Conservation (phyloP, 768 basidiomycete species). For the Melanogaster broomeanus region DNA sequence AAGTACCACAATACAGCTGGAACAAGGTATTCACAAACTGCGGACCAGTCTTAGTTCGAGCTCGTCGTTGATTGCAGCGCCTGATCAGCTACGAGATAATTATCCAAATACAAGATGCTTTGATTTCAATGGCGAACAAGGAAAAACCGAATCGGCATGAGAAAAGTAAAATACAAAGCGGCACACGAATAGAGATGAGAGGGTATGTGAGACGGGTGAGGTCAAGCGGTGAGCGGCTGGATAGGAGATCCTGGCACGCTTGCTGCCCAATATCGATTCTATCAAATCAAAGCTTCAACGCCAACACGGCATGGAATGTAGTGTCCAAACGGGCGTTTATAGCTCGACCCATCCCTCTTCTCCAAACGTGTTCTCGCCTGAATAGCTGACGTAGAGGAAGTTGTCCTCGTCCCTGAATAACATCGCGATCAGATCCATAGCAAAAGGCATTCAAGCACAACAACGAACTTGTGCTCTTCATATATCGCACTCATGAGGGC, state of each 20-base stretch:
- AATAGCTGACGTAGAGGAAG: conserved; percentile 98
- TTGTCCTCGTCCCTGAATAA: conserved; percentile 90
- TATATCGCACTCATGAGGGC: conserved; percentile 99
- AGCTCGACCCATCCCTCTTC: conserved; percentile 33
- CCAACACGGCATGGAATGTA: conserved; percentile 23
- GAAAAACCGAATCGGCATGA: conserved; percentile 9
- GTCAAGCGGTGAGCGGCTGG: conserved; percentile 8
- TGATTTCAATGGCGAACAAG: conserved; percentile 18
- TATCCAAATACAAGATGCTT: conserved; percentile 21
- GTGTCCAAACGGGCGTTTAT: conserved; percentile 23
- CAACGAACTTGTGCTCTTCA: conserved; percentile 96
- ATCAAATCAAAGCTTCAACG: conserved; percentile 22
- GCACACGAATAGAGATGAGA: conserved; percentile 18
- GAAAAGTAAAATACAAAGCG: conserved; percentile 29
- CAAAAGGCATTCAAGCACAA: conserved; percentile 2
- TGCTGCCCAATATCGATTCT: conserved; percentile 30
- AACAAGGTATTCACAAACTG: too few relatives aligned
- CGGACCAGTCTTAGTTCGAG: not conserved
- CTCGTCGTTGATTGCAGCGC: not conserved
- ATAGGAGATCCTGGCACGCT: conserved; percentile 17
- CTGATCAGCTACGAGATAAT: conserved; percentile 1
- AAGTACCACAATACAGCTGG: too few relatives aligned
- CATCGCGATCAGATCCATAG: conserved; percentile 25
- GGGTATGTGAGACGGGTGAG: conserved; percentile 27
- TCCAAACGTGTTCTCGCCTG: conserved; percentile 97